phyloP scores from a whole-genome alignment of 2,329 filamentous ascomycete species.

The Calonectria pseudoreteaudii region DNA sequence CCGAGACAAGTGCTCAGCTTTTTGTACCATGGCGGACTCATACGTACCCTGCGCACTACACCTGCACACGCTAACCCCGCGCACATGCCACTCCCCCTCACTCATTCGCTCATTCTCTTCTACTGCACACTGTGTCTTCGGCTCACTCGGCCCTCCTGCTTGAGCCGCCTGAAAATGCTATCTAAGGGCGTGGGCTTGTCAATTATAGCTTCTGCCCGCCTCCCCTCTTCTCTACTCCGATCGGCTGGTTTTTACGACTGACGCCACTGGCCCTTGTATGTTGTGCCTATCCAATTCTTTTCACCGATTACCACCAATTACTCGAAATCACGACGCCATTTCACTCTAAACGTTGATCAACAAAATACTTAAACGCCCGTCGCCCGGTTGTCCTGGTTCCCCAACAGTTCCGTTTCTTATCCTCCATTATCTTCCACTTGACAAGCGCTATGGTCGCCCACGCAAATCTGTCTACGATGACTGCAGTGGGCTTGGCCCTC shows the following conservation, averaged over 20 bases:
- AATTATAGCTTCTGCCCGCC: neutral
- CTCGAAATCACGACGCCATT: neutral
- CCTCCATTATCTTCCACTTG: neutral
- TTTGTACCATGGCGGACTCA: neutral
- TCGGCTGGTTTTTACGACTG: neutral
- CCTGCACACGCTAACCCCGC: neutral
- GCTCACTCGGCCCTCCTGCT: conserved; percentile 3
- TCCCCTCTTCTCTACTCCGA: neutral
- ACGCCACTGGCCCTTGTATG: neutral
- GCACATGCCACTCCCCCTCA: neutral
- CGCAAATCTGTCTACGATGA: neutral
- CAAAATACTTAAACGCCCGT: neutral
- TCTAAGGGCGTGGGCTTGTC: neutral
- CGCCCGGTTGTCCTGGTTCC: neutral
- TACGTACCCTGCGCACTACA: neutral
- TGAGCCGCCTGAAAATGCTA: conserved; percentile 19
- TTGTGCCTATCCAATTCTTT: neutral
- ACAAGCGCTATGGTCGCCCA: conserved; percentile 12
- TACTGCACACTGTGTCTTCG: conserved; percentile 5
- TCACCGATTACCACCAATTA: neutral
- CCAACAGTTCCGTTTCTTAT: neutral
- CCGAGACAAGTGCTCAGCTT: neutral
- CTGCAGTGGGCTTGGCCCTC: conserved; percentile 8
- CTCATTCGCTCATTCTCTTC: conserved; percentile 2
- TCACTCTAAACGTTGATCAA: neutral